Evolutionary conservation across 768 basidiomycete genomes (phyloP).

Genomic region (Suillus brevipes): DNA sequence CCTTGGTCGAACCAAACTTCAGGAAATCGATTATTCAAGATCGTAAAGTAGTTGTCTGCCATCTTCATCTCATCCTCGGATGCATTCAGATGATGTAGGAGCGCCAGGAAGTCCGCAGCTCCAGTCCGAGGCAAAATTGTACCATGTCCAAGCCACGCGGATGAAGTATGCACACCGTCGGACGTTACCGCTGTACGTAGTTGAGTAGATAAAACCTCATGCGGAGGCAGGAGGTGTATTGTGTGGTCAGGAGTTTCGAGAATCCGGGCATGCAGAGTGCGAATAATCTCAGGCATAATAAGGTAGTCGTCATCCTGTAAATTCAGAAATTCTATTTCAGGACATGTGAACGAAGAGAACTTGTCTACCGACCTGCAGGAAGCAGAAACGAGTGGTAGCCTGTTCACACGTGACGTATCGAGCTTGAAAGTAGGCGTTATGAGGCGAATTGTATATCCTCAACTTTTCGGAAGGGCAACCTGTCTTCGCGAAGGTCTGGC

Average conservation of each 20-base stretch:
- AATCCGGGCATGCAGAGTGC: constrained; percentile 46
- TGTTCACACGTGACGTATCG: constrained; percentile 58
- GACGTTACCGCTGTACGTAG: constrained; percentile 44
- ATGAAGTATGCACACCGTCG: constrained; percentile 48
- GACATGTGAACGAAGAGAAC: background rate
- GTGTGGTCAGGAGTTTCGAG: constrained; percentile 23
- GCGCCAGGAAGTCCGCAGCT: constrained; percentile 47
- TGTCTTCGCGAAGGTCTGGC: constrained; percentile 43
- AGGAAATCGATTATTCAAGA: constrained; percentile 54
- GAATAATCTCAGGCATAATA: constrained; percentile 56
- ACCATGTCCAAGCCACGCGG: constrained; percentile 71
- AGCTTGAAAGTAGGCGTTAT: constrained; percentile 62
- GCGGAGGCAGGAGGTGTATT: constrained; percentile 59
- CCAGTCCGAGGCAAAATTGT: constrained; percentile 48
- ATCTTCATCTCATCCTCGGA: constrained; percentile 55
- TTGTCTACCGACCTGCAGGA: constrained; percentile 52
- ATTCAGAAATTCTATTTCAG: background rate
- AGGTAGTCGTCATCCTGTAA: constrained; percentile 70
- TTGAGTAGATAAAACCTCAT: constrained; percentile 58
- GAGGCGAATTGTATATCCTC: constrained; percentile 54
- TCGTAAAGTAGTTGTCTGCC: constrained; percentile 71
- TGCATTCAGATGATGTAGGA: constrained; percentile 45
- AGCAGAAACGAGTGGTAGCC: constrained; percentile 54
- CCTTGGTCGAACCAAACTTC: constrained; percentile 67
- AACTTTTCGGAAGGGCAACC: constrained; percentile 46